Evolutionary conservation across 768 basidiomycete genomes (phyloP).

Genomic region (Imleria badia): DNA sequence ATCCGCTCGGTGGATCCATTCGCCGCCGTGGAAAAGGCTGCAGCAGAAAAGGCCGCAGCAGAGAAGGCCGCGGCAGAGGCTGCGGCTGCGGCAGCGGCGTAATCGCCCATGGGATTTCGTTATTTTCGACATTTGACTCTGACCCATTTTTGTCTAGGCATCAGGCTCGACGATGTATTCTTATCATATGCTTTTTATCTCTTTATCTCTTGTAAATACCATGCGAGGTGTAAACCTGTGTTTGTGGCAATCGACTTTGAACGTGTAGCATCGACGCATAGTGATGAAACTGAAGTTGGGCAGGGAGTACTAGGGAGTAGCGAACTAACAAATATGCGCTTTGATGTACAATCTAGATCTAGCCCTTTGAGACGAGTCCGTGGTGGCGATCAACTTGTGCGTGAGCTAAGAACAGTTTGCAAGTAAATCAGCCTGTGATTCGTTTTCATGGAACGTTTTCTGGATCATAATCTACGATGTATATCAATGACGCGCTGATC

Average conservation of each 20-base stretch:
- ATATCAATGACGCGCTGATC: no score
- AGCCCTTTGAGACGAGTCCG: no score
- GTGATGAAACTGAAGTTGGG: no score
- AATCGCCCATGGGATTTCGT: background rate
- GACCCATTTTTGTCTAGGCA: background rate
- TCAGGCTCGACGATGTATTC: background rate
- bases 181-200: background rate
- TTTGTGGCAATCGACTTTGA: background rate
- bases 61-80: background rate
- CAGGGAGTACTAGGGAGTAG: no score
- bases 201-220: background rate
- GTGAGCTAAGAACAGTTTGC: no score
- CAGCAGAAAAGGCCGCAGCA: background rate
- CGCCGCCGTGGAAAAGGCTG: conserved; percentile 3
- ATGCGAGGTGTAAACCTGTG: background rate
- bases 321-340: no score
- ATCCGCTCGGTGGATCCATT: conserved; percentile 12
- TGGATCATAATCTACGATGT: no score
- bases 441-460: no score
- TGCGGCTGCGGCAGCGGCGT: background rate
- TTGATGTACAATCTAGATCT: no score
- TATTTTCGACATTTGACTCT: background rate
- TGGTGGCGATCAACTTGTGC: no score
- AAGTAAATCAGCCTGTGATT: no score
- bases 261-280: no score